Percentiles rank a stretch among this genome's conserved stretches.
Evolutionary conservation across 305 asterid genomes (phyloP).

Genomic region (Fraxinus paxiana): DNA sequence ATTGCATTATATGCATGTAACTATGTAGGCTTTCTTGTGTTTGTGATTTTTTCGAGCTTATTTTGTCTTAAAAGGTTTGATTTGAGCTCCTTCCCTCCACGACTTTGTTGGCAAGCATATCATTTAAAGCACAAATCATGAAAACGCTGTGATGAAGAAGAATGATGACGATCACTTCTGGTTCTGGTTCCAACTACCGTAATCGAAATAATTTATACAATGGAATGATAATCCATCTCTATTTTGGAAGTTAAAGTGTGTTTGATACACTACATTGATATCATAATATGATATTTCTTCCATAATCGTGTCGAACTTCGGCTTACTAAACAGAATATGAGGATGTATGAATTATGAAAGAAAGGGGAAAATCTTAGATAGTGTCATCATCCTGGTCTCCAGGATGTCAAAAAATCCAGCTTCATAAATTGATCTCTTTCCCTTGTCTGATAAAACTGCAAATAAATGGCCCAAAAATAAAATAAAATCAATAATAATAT

Average conservation of each 20-base stretch:
- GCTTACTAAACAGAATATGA: background rate
- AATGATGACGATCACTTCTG: background rate
- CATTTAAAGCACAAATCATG: background rate
- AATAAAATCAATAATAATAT: background rate
- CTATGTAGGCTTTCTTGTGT: background rate
- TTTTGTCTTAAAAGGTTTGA: background rate
- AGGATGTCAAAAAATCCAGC: conserved; percentile 24
- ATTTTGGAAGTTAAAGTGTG: background rate
- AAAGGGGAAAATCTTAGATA: background rate
- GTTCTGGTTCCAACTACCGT: background rate
- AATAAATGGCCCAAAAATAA: background rate
- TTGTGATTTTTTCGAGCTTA: background rate
- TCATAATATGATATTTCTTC: background rate
- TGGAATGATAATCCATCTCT: background rate
- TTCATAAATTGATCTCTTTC: conserved; percentile 28
- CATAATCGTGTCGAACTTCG: background rate
- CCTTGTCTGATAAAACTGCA: conserved; percentile 32
- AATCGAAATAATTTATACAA: conserved; percentile 27
- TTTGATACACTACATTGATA: background rate
- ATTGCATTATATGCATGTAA: background rate
- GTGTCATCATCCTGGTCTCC: conserved; percentile 19
- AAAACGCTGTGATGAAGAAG: background rate
- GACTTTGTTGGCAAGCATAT: background rate
- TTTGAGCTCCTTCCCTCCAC: background rate
- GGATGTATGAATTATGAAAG: background rate